Percentiles rank a stretch among this genome's conserved stretches.
Conservation (phyloP, 2,329 filamentous ascomycete genomes). For the Penicillium brevicompactum region DNA sequence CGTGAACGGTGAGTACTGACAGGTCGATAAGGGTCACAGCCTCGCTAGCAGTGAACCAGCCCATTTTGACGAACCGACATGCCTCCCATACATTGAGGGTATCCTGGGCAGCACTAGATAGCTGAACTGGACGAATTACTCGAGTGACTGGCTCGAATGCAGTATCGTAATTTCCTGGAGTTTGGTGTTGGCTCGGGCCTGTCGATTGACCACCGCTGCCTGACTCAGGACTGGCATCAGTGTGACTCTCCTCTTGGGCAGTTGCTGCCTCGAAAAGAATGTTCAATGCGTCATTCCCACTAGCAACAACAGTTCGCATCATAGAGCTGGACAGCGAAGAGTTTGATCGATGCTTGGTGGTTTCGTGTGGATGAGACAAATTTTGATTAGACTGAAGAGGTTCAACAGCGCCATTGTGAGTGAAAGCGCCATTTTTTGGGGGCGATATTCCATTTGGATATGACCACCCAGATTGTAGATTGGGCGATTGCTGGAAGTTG, state of each 20-base stretch:
- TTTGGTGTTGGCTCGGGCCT: constrained; percentile 12
- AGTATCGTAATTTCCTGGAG: constrained; percentile 18
- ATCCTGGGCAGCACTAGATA: constrained; percentile 34
- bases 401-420: not conserved
- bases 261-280: constrained; percentile 55
- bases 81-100: constrained; percentile 51
- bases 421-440: constrained; percentile 13
- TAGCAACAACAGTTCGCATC: constrained; percentile 53
- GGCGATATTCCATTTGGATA: constrained; percentile 5
- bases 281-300: constrained; percentile 56
- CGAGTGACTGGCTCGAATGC: constrained; percentile 23
- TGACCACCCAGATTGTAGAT: constrained; percentile 1
- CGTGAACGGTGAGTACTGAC: constrained; percentile 26
- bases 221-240: constrained; percentile 29
- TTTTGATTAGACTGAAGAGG: constrained; percentile 1
- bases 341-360: constrained; percentile 28
- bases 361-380: constrained; percentile 15
- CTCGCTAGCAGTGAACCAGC: constrained; percentile 58
- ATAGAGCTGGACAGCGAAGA: constrained; percentile 39
- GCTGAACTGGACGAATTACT: constrained; percentile 27
- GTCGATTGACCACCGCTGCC: constrained; percentile 23
- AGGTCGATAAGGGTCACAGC: constrained; percentile 56
- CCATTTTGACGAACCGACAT: constrained; percentile 58
- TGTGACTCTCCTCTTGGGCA: constrained; percentile 39
- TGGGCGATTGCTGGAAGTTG: not conserved